Base-by-base conservation (phyloP, 371 early-diverging fungal genomes). In the Amoeboaphelidium protococcarum region DNA sequence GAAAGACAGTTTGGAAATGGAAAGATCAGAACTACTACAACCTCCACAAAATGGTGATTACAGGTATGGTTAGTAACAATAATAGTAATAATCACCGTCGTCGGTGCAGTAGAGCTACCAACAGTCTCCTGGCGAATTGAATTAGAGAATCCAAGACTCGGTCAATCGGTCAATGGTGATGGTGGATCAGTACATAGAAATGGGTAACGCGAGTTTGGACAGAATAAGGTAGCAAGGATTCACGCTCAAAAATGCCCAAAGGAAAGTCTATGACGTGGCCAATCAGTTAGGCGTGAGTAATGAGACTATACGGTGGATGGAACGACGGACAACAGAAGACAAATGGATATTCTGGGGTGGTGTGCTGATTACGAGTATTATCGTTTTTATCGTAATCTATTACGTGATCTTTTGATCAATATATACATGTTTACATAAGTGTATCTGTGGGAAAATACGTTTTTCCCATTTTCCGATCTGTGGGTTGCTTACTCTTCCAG, bases 231-330 rank as follows among this genome's bases (percentile, higher is more conserved):
- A 31, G 37, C 37, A 31, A 31, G 37, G 37, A 31, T 10, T 31
- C 10, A 31, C 37, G 6, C 16, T 31, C 6, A 31, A 58, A 53
- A 69, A 72, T 54, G 71, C 83, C n/a, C 82, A 80, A 61, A 61
- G 72, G 49, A 69, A 74, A 49, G 56, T 82, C 42, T 59, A 78
- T 50, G 79, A 82, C 58, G 65, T 78, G 41, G 82, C 82, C 22
- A 81, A 78, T 56, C 64, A 73, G 2, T 61, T 86, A 6, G 86
- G 86, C 3, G 57, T 86, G 43, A 80, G 81, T n/a, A 71, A 74
- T 25, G 73, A 72, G 50, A 73, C 79, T 1, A 83, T 86, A 40
- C 67, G 77, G 25, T 76, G 69, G 53, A 83, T 86, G 53, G 83
- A 86, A 55, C 72, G 80, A 48, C 65, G 83, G 44, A 68, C 76